These are phyloP conservation scores for Colletotrichum sojae DNA, from an alignment of 2,329 filamentous ascomycete species.

Conservation along the genomic window DNA sequence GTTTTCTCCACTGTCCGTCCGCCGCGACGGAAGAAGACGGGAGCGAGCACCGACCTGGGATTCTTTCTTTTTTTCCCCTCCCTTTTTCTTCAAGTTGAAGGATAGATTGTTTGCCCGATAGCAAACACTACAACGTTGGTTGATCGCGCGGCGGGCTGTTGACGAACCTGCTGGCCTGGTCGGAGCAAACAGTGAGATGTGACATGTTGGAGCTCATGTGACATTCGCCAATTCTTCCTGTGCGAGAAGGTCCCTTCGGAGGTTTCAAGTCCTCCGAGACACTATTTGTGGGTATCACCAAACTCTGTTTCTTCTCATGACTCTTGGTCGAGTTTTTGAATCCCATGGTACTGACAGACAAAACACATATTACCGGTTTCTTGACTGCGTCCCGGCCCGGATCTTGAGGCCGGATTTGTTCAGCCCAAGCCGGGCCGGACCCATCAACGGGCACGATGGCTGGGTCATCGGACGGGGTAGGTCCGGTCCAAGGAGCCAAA, in stretches of 20 bases:
- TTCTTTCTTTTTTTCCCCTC: neutral
- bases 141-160: no score
- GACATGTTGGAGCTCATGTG: neutral
- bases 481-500: neutral
- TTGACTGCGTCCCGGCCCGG: neutral
- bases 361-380: no score
- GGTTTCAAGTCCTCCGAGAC: neutral
- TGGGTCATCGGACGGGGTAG: neutral
- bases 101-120: neutral
- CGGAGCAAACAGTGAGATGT: neutral
- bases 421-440: neutral
- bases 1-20: constrained; percentile 21
- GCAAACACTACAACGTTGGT: no score
- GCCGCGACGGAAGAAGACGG: neutral
- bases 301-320: neutral
- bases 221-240: neutral
- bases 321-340: neutral
- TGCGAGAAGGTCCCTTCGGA: neutral
- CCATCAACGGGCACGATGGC: neutral
- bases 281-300: neutral
- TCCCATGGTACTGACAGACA: neutral
- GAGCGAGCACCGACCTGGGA: neutral
- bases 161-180: no score
- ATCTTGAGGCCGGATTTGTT: neutral
- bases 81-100: neutral